phyloP scores from a whole-genome alignment of 805 yeast species.

The Phaffomyces antillensis region DNA sequence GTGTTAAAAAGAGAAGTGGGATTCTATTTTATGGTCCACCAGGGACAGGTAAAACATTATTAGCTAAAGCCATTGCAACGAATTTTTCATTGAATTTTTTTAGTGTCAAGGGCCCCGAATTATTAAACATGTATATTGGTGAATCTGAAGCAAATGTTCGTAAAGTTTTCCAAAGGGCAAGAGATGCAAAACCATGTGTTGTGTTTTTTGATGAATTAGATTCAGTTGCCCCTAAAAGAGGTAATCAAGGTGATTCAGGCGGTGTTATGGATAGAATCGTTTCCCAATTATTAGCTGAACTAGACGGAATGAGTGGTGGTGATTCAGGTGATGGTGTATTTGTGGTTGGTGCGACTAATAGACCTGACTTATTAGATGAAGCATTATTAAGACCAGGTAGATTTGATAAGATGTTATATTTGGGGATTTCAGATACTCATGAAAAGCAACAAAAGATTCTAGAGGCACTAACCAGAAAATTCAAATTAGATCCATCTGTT shows the following conservation, averaged over 20 bases:
- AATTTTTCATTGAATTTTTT: conserved; percentile 91
- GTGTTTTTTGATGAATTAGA: conserved; percentile 96
- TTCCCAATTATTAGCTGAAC: conserved; percentile 87
- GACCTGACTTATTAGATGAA: conserved; percentile 93
- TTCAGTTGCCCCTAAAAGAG: conserved; percentile 97
- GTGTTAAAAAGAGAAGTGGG: conserved; percentile 91
- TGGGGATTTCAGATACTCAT: conserved; percentile 89
- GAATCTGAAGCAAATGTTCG: conserved; percentile 97
- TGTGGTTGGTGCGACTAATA: conserved; percentile 97
- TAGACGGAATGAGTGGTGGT: conserved; percentile 92
- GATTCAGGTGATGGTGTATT: conserved; percentile 79
- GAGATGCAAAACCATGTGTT: conserved; percentile 97
- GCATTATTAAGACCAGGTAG: conserved; percentile 91
- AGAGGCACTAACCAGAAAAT: conserved; percentile 84
- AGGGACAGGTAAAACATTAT: conserved; percentile 92
- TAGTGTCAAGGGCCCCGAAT: conserved; percentile 95
- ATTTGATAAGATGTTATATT: conserved; percentile 89
- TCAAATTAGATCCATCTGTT: conserved; percentile 53
- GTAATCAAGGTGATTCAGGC: conserved; percentile 97
- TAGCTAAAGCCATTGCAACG: conserved; percentile 97
- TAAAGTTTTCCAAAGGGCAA: conserved; percentile 84
- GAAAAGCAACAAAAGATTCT: conserved; percentile 82
- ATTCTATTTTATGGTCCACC: conserved; percentile 97
- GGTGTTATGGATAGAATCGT: conserved; percentile 99
- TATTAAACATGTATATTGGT: conserved; percentile 96